phyloP scores from a whole-genome alignment of 305 asterid genomes.

The Ilex paraguariensis region DNA sequence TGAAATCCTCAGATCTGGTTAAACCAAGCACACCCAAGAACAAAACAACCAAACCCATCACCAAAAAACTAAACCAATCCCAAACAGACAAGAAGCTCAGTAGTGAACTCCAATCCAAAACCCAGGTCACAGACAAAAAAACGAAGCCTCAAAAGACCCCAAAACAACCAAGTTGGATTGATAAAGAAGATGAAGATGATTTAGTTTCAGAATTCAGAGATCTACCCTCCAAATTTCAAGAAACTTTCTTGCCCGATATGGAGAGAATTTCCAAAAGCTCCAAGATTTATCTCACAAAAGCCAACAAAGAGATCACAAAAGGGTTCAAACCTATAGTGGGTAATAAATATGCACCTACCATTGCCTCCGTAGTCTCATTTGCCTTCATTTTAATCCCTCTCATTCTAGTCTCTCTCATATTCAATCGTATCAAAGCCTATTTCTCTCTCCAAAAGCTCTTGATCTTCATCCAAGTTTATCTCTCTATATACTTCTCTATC shows the following conservation, averaged over 20 bases:
- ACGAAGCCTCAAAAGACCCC: slow-evolving; percentile 22
- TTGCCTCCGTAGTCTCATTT: slow-evolving; percentile 57
- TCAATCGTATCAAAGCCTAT: slow-evolving; percentile 63
- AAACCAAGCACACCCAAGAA: slow-evolving; percentile 32
- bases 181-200: slow-evolving; percentile 46
- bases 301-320: slow-evolving; percentile 70
- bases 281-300: slow-evolving; percentile 40
- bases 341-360: slow-evolving; percentile 64
- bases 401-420: slow-evolving; percentile 68
- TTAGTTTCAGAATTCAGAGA: slow-evolving; percentile 57
- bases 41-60: slow-evolving; percentile 36
- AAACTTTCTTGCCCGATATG: slow-evolving; percentile 71
- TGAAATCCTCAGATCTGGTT: slow-evolving; percentile 51
- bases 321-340: slow-evolving; percentile 84
- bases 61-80: slow-evolving; percentile 25
- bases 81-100: slow-evolving; percentile 3
- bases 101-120: slow-evolving; percentile 25
- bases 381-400: slow-evolving; percentile 75
- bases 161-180: slow-evolving; percentile 36
- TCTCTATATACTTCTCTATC: slow-evolving; percentile 79
- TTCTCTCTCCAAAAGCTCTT: slow-evolving; percentile 75
- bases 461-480: slow-evolving; percentile 74
- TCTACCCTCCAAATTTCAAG: slow-evolving; percentile 76
- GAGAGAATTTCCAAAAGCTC: slow-evolving; percentile 70
- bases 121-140: slow-evolving; percentile 7